Conservation (phyloP, 371 early-diverging fungal genomes). For the Mortierella sp. region DNA sequence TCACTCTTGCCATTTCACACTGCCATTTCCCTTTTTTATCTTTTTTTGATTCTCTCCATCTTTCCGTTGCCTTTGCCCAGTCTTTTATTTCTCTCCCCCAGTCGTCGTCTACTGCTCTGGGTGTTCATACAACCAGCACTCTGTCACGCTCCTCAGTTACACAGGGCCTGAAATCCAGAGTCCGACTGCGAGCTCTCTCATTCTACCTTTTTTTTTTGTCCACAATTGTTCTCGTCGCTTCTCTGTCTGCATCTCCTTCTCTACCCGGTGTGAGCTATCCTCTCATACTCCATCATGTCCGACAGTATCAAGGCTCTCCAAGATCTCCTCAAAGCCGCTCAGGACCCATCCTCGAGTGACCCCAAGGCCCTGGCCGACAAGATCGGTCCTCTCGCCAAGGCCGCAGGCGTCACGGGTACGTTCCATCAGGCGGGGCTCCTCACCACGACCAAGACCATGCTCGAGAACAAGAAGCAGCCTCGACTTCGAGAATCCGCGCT, state of each 20-base stretch:
- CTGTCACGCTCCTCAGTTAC: too few species aligned
- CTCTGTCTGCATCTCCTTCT: not conserved
- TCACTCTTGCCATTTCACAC: not conserved
- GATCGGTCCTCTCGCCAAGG: conserved; percentile 38
- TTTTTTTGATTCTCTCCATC: not conserved
- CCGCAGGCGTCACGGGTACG: conserved; percentile 29
- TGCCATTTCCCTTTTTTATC: not conserved
- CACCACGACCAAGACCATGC: conserved; percentile 39
- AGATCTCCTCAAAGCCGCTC: conserved; percentile 36
- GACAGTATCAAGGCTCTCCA: conserved; percentile 22
- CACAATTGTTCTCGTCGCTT: not conserved
- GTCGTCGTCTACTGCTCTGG: not conserved
- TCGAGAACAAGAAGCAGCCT: conserved; percentile 61
- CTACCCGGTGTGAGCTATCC: not conserved
- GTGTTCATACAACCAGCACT: too few species aligned
- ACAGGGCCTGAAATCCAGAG: not conserved
- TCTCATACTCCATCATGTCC: conserved; percentile 4
- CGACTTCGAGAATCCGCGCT: conserved; percentile 63
- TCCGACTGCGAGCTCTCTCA: not conserved
- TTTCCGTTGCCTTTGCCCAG: not conserved
- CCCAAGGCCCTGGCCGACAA: conserved; percentile 27
- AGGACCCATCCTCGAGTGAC: conserved; percentile 22
- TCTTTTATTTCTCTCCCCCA: not conserved
- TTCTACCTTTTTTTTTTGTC: not conserved
- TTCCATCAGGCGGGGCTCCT: conserved; percentile 36